A percentile compares a stretch with the other conserved stretches of the same genome.
These are phyloP conservation scores for Saccharomycopsis hybrid DNA, from an alignment of 1,139 yeast species.

Conservation along the genomic window DNA sequence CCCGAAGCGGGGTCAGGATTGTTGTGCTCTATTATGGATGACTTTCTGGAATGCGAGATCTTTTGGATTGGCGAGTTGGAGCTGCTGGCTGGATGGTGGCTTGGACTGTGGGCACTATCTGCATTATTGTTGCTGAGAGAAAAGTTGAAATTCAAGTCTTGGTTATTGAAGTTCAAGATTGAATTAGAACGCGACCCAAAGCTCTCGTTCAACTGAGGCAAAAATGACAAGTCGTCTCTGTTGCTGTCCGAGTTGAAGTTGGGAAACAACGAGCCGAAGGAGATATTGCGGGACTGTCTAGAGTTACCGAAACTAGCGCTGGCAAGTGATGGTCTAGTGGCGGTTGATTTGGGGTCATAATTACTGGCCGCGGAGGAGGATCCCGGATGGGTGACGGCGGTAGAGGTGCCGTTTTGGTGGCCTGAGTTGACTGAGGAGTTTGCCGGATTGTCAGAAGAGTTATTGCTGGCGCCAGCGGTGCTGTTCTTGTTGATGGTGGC, in stretches of 20 bases:
- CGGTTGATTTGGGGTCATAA: background rate
- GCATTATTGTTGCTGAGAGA: constrained; percentile 13
- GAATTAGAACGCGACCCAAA: background rate
- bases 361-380: background rate
- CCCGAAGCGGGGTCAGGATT: background rate
- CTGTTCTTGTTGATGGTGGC: background rate
- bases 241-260: constrained; percentile 7
- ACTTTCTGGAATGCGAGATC: constrained; percentile 1
- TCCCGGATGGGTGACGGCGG: background rate
- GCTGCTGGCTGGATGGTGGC: background rate
- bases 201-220: constrained; percentile 15
- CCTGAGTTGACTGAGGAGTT: background rate
- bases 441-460: background rate
- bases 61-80: constrained; percentile 5
- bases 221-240: constrained; percentile 12
- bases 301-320: background rate
- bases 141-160: constrained; percentile 13
- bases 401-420: background rate
- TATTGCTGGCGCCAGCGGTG: background rate
- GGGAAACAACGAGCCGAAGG: constrained; percentile 12
- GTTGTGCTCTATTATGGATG: constrained; percentile 4
- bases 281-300: constrained; percentile 14
- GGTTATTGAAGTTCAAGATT: constrained; percentile 6
- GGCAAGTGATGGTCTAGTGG: background rate
- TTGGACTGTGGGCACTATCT: background rate